Evolutionary conservation across 768 basidiomycete species (phyloP), one percentile per base, ranked within the genome.

Genomic region (Lactarius evosmus): DNA sequence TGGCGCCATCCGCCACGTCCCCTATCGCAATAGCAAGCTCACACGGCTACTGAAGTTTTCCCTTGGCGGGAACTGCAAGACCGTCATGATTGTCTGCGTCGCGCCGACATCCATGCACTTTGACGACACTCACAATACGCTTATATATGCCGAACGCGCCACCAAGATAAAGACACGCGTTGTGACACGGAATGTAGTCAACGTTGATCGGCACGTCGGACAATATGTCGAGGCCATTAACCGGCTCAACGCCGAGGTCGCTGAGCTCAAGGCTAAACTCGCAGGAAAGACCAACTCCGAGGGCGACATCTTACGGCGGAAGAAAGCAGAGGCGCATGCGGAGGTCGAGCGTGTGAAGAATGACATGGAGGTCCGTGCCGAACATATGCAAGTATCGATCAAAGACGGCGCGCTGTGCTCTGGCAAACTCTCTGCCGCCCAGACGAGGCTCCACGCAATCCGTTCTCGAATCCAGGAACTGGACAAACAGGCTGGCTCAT

Each of bases 91-190:
- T 67, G 96, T 98, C 66, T 98, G 97, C 73, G 81, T 99, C 53
- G 95, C 95, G 0, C 97, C 97, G 1, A 94, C 95, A 5, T 95
- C 94, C 40, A 84, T 84, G 40, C 95, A 99, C 76, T 97, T 98
- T 74, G 97, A 98, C 72, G 97, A 99, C 74, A 98, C 97, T 34
- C 94, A 97, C 74, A 99, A 99, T 73, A 98, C 97, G 2, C 87
- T 99, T 54, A 80, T 97, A 65, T 99, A 98, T 75, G 97, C 97
- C 27, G 95, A 99, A 70, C 89, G 95, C 52, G 96, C 97, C 30
- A 97, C 97, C 63, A 93, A 95, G 79, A 98, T 99, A 77, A 95
- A 95, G 79, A 98, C 96, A 19, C 96, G 93, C 74, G 94, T 98
- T 60, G 88, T 98, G 64, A 95, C 95, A 1, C 84, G 93, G 51